phyloP scores from a whole-genome alignment of 495 filamentous ascomycete genomes.

The Echria macrotheca region DNA sequence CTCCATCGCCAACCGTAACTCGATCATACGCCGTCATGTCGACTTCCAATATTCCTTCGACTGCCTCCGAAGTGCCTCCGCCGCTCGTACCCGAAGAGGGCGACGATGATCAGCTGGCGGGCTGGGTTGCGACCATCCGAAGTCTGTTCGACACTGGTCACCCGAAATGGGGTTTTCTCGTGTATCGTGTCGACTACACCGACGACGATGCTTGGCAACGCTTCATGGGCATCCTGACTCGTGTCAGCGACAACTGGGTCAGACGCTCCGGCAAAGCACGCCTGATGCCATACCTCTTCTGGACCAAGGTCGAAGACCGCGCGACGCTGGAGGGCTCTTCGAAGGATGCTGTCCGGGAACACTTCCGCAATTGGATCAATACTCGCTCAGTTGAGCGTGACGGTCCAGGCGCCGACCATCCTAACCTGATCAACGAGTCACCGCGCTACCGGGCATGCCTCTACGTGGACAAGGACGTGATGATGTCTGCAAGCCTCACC shows the following conservation, averaged over 20 bases:
- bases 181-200: constrained; percentile 16
- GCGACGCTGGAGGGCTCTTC: constrained; percentile 14
- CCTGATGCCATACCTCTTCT: constrained; percentile 7
- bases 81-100: too few relatives aligned
- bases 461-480: constrained; percentile 15
- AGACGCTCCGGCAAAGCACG: too few relatives aligned
- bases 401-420: constrained; percentile 11
- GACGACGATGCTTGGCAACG: constrained; percentile 16
- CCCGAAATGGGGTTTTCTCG: constrained; percentile 20
- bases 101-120: too few relatives aligned
- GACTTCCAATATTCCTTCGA: too few relatives aligned
- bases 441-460: constrained; percentile 12
- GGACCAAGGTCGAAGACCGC: constrained; percentile 16
- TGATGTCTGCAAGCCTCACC: constrained; percentile 8
- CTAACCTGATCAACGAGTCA: neutral
- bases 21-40: too few relatives aligned
- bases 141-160: constrained; percentile 6
- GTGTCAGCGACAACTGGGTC: neutral
- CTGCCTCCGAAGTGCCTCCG: too few relatives aligned
- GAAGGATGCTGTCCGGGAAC: constrained; percentile 11
- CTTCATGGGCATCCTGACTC: constrained; percentile 12
- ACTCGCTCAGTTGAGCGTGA: constrained; percentile 13
- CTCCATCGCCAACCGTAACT: too few relatives aligned
- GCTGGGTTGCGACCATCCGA: too few relatives aligned
- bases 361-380: constrained; percentile 10